phyloP scores from a whole-genome alignment of 805 yeast species.

The Dipodascopsis tothii region DNA sequence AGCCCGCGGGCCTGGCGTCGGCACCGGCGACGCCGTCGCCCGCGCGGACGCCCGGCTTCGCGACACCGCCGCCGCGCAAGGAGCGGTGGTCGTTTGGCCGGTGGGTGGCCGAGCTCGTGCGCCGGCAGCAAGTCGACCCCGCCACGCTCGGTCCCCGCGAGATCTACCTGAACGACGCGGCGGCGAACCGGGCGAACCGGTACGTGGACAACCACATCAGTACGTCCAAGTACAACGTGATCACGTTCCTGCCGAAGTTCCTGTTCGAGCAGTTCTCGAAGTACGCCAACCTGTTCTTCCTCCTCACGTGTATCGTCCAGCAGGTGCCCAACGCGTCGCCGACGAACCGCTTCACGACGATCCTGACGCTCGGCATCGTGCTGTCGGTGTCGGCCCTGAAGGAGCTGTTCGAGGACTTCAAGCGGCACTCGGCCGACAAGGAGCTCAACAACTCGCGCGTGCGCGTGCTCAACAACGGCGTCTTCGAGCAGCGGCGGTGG shows the following conservation, averaged over 20 bases:
- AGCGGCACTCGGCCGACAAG: conserved; percentile 78
- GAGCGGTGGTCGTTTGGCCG: conserved; percentile 11
- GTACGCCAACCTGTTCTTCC: conserved; percentile 88
- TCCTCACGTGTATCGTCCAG: conserved; percentile 87
- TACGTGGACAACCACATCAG: conserved; percentile 80
- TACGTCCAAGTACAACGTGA: conserved; percentile 89
- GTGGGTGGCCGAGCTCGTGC: conserved; percentile 20
- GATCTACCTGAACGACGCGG: conserved; percentile 60
- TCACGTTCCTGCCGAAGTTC: conserved; percentile 91
- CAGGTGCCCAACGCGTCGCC: conserved; percentile 97
- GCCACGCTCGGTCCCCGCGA: conserved; percentile 46
- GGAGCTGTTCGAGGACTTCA: conserved; percentile 83
- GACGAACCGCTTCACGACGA: conserved; percentile 90
- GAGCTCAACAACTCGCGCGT: conserved; percentile 78
- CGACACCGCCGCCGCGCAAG: neutral
- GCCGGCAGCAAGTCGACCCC: conserved; percentile 28
- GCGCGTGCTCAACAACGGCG: conserved; percentile 58
- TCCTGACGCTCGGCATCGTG: conserved; percentile 81
- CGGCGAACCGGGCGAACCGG: conserved; percentile 46
- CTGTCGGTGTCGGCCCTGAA: conserved; percentile 84
- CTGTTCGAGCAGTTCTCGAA: conserved; percentile 93
- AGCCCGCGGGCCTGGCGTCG: conserved; percentile 1
- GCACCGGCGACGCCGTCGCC: neutral
- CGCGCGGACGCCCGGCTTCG: neutral
- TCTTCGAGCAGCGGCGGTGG: conserved; percentile 68